phyloP scores from a whole-genome alignment of 2,329 filamentous ascomycete species.

The Cercospora sojina region DNA sequence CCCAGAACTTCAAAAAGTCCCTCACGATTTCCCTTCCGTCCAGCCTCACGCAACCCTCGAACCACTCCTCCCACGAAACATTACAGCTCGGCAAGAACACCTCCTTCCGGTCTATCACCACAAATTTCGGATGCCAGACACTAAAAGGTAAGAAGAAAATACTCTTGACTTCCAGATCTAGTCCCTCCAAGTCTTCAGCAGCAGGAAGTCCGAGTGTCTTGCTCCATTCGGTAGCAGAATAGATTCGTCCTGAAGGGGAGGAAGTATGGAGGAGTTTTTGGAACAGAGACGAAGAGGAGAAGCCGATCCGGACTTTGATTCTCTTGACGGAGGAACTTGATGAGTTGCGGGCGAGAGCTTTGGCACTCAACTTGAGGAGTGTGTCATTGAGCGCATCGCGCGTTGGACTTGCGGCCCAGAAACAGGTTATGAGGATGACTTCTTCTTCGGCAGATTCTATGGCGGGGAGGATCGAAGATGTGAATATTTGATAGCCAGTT shows the following conservation, averaged over 20 bases:
- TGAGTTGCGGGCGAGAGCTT: conserved; percentile 35
- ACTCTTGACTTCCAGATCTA: conserved; percentile 71
- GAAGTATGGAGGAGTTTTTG: conserved; percentile 75
- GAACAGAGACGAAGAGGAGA: conserved; percentile 69
- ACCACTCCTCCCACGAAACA: conserved; percentile 84
- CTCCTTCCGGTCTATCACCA: conserved; percentile 66
- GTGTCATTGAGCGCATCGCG: conserved; percentile 58
- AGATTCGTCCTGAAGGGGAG: conserved; percentile 61
- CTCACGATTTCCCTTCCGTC: conserved; percentile 58
- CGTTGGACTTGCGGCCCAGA: conserved; percentile 70
- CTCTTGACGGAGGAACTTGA: conserved; percentile 24
- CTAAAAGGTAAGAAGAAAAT: conserved; percentile 78
- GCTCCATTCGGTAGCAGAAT: conserved; percentile 60
- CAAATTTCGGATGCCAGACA: conserved; percentile 85
- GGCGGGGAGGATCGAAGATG: conserved; percentile 55
- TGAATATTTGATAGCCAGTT: conserved; percentile 47
- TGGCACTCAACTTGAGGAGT: conserved; percentile 59
- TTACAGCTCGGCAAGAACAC: conserved; percentile 79
- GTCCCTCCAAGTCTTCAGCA: conserved; percentile 53
- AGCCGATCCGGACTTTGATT: conserved; percentile 68
- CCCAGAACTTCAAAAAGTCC: conserved; percentile 66
- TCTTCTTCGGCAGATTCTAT: conserved; percentile 62
- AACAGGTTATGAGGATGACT: conserved; percentile 76
- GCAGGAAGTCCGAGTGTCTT: conserved; percentile 63
- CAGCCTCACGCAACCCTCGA: conserved; percentile 72